Conservation (phyloP, 169 alveolate species). For the Theileria orientalis region DNA sequence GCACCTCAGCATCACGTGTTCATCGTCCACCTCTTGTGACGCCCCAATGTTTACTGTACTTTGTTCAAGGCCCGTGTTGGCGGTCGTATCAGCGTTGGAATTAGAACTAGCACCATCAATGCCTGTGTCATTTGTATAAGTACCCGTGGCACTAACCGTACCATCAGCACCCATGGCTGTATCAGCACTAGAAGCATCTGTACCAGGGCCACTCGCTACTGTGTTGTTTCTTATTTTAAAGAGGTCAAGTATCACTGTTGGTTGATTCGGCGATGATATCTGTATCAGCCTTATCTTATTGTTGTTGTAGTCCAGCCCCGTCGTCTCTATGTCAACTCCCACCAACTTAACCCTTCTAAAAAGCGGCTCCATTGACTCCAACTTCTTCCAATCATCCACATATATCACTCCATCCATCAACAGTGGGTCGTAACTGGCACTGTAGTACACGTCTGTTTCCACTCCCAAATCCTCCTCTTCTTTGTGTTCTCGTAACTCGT, state of each 20-base stretch:
- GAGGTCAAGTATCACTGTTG: constrained; percentile 70
- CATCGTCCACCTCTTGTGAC: neutral
- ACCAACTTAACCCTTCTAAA: constrained; percentile 61
- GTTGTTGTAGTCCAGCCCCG: constrained; percentile 78
- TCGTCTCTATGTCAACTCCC: constrained; percentile 81
- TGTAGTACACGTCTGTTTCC: constrained; percentile 33
- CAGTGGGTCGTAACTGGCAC: constrained; percentile 22
- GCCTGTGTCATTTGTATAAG: neutral
- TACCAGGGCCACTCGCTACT: too few relatives aligned
- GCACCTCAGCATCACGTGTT: constrained; percentile 38
- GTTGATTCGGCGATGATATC: constrained; percentile 72
- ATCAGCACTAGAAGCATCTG: neutral
- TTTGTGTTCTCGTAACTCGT: constrained; percentile 31
- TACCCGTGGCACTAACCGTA: too few relatives aligned
- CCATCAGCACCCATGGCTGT: neutral
- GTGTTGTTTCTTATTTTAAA: constrained; percentile 42
- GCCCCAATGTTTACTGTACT: neutral
- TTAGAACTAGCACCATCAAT: too few relatives aligned
- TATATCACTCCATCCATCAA: constrained; percentile 45
- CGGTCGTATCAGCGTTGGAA: too few relatives aligned
- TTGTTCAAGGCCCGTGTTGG: too few relatives aligned
- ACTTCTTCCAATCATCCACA: constrained; percentile 46
- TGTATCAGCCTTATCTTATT: constrained; percentile 70
- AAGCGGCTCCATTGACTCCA: constrained; percentile 55
- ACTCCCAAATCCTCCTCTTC: constrained; percentile 50